These are phyloP conservation scores for Tetracentron sinense DNA, from an alignment of 164 flowering plant species.

Conservation along the genomic window DNA sequence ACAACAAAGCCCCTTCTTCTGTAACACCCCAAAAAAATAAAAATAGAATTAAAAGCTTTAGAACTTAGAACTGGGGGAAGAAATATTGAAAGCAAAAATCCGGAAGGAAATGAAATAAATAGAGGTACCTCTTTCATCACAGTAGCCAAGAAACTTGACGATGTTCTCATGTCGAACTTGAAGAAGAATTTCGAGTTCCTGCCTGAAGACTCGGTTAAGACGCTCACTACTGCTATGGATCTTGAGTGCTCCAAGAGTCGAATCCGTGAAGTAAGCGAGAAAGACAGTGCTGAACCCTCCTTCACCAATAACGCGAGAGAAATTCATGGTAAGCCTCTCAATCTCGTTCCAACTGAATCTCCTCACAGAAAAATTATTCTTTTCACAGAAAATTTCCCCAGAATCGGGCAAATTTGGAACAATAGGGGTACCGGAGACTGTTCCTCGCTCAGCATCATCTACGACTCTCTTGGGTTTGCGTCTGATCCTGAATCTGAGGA, in stretches of 20 bases:
- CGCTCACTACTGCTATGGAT: conserved; percentile 47
- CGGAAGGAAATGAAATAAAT: neutral
- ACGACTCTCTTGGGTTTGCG: conserved; percentile 18
- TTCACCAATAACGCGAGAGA: conserved; percentile 47
- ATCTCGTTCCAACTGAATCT: conserved; percentile 56
- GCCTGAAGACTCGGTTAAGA: conserved; percentile 45
- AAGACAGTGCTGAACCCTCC: conserved; percentile 83
- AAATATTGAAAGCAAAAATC: neutral
- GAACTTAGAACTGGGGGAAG: neutral
- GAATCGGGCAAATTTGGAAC: neutral
- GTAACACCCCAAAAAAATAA: conserved; percentile 12
- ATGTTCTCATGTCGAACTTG: conserved; percentile 48
- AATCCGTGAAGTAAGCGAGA: conserved; percentile 35
- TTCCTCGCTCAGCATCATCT: conserved; percentile 2
- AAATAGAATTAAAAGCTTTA: neutral
- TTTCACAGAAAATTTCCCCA: neutral
- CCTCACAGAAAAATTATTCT: conserved; percentile 16
- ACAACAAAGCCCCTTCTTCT: conserved; percentile 61
- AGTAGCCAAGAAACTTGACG: conserved; percentile 65
- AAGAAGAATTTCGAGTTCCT: conserved; percentile 54
- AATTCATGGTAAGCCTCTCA: conserved; percentile 35
- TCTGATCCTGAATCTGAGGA: conserved; percentile 16
- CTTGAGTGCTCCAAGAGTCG: conserved; percentile 53
- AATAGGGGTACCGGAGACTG: neutral
- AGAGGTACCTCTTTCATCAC: conserved; percentile 44